Evolutionary conservation across 1,139 yeast genomes (phyloP).

Genomic region (Geotrichum candidum): DNA sequence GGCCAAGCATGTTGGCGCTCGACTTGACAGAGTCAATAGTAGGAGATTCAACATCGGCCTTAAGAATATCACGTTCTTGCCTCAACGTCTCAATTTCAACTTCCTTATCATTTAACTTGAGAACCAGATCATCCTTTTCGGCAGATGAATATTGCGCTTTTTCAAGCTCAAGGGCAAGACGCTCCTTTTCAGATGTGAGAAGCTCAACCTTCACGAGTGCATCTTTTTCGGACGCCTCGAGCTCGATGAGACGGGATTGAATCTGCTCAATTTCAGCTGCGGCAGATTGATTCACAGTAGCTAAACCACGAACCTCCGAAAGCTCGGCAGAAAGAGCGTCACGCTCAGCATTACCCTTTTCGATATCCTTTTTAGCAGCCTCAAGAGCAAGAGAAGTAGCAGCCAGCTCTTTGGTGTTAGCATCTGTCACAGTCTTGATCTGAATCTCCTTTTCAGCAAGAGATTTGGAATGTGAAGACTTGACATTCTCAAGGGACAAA

Average conservation of each 20-base stretch:
- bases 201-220: neutral
- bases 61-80: slow-evolving; percentile 5
- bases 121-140: neutral
- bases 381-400: slow-evolving; percentile 7
- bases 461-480: slow-evolving; percentile 2
- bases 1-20: slow-evolving; percentile 11
- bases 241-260: neutral
- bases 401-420: slow-evolving; percentile 6
- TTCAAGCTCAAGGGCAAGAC: slow-evolving; percentile 1
- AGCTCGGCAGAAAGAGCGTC: neutral
- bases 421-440: slow-evolving; percentile 2
- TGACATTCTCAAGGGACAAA: slow-evolving; percentile 4
- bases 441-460: neutral
- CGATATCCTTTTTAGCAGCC: neutral
- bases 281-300: neutral
- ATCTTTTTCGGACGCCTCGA: slow-evolving; percentile 1
- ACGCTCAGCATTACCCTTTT: neutral
- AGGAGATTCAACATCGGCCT: slow-evolving; percentile 10
- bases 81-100: slow-evolving; percentile 4
- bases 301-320: neutral
- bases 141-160: neutral
- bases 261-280: neutral
- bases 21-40: slow-evolving; percentile 14
- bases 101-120: neutral
- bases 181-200: neutral